Conservation (phyloP, 164 flowering plant genomes). For the Stephania yunnanensis region DNA sequence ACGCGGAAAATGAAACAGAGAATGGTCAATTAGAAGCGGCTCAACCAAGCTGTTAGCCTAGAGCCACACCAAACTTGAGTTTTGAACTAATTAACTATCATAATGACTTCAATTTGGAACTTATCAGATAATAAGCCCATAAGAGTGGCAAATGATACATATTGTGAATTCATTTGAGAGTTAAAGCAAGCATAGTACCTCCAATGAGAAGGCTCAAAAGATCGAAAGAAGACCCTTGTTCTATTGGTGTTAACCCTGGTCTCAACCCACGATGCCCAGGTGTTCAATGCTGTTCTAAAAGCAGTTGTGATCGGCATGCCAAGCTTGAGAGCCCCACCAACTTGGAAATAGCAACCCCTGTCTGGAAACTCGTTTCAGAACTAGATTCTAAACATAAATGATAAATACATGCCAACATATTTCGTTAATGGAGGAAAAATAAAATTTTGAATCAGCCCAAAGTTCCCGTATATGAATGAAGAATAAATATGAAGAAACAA, state of each 20-base stretch:
- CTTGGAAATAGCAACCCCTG: constrained; percentile 87
- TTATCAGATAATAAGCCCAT: neutral
- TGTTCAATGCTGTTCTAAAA: constrained; percentile 49
- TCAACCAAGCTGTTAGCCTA: neutral
- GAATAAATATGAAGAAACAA: neutral
- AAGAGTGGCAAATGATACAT: neutral
- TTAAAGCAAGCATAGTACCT: constrained; percentile 32
- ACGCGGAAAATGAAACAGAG: neutral
- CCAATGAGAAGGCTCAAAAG: constrained; percentile 82
- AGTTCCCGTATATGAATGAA: neutral
- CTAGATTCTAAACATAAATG: neutral
- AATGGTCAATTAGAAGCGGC: neutral
- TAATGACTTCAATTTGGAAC: neutral
- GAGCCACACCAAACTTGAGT: neutral
- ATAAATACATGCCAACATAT: neutral
- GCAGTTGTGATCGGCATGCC: constrained; percentile 60
- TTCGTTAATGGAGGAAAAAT: neutral
- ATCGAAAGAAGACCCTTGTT: constrained; percentile 70
- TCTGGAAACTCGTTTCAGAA: constrained; percentile 29
- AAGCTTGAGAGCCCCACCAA: constrained; percentile 51
- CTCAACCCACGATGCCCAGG: constrained; percentile 85
- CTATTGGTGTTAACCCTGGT: constrained; percentile 40
- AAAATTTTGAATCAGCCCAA: neutral
- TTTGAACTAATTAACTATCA: neutral
- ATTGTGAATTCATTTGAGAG: neutral